Percentiles rank a stretch among this genome's conserved stretches.
phyloP scores from a whole-genome alignment of 164 flowering plant species.

The Tetracentron sinense region DNA sequence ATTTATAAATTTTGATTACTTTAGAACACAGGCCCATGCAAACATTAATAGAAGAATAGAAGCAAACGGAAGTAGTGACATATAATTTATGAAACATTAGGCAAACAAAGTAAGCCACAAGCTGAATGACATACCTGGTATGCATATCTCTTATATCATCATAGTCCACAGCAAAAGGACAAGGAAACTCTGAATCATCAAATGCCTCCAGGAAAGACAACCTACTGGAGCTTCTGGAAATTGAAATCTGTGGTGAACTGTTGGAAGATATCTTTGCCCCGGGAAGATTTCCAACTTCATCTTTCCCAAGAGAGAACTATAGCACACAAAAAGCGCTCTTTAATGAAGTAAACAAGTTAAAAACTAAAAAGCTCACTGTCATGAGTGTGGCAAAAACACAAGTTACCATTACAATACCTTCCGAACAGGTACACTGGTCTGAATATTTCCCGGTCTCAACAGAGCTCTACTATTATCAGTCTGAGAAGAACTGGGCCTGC shows the following conservation, averaged over 20 bases:
- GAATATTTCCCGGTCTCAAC: slow-evolving; percentile 16
- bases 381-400: not conserved
- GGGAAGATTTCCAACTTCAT: slow-evolving; percentile 41
- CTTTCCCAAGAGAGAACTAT: slow-evolving; percentile 45
- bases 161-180: slow-evolving; percentile 74
- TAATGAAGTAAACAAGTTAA: not conserved
- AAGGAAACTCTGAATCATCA: slow-evolving; percentile 71
- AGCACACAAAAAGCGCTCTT: slow-evolving; percentile 1
- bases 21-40: too few relatives aligned
- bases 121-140: slow-evolving; percentile 87
- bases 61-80: too few relatives aligned
- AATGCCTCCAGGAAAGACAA: slow-evolving; percentile 62
- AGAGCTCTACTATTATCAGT: slow-evolving; percentile 30
- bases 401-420: slow-evolving; percentile 49
- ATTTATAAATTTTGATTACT: too few relatives aligned
- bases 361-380: not conserved
- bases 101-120: too few relatives aligned
- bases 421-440: slow-evolving; percentile 32
- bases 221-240: slow-evolving; percentile 74
- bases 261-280: slow-evolving; percentile 46
- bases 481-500: slow-evolving; percentile 30
- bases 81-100: too few relatives aligned
- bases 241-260: slow-evolving; percentile 48
- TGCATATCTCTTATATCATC: slow-evolving; percentile 56
- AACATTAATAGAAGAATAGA: too few relatives aligned